phyloP scores from a whole-genome alignment of 148 eudicot species.

The Selenicereus undatus region DNA sequence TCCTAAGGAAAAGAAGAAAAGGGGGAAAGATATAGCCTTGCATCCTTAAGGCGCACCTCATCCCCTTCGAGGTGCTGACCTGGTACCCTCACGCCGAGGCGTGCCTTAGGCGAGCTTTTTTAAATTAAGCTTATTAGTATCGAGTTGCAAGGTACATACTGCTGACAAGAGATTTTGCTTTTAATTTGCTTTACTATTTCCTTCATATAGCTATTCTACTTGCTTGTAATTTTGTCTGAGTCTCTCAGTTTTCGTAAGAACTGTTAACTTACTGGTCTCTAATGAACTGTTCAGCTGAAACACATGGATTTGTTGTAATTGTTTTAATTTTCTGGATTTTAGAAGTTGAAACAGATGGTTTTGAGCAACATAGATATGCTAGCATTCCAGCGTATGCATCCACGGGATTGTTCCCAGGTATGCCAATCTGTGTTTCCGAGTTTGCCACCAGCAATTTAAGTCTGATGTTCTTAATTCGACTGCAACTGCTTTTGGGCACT shows the following conservation, averaged over 20 bases:
- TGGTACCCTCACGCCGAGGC: too few species aligned
- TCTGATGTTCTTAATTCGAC: not conserved
- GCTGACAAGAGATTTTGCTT: not conserved
- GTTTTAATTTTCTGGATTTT: constrained; percentile 24
- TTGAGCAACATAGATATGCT: constrained; percentile 46
- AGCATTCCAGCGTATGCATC: constrained; percentile 78
- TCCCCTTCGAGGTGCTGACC: too few species aligned
- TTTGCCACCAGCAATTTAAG: not conserved
- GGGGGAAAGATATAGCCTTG: too few species aligned
- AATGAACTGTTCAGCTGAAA: not conserved
- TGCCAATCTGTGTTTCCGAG: not conserved
- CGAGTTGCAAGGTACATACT: not conserved
- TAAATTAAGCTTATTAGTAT: not conserved
- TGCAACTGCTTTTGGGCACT: not conserved
- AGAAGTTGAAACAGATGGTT: constrained; percentile 85
- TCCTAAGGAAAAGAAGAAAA: too few species aligned
- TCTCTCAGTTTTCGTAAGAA: not conserved
- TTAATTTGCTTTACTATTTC: not conserved
- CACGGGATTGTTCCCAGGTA: constrained; percentile 91
- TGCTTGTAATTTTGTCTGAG: not conserved
- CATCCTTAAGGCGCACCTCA: too few species aligned
- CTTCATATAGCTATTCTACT: not conserved
- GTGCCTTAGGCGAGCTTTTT: too few species aligned
- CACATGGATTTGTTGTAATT: not conserved
- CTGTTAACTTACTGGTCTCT: not conserved